Percentiles rank a stretch among this genome's conserved stretches.
Conservation (phyloP, 140 eudicot genomes). For the Cichorium intybus region DNA sequence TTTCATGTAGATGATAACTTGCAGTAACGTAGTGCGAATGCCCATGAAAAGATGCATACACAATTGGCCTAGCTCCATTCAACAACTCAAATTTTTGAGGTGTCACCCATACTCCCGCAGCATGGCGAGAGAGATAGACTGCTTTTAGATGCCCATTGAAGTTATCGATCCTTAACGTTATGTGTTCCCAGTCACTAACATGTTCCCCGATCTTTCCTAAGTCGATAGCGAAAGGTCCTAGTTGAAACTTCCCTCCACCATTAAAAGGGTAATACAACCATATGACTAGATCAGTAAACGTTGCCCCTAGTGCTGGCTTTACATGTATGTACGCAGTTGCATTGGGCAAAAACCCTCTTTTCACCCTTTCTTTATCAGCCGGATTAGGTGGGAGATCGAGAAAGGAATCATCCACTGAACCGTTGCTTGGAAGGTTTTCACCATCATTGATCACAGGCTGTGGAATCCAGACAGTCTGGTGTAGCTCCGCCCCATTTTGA, state of each 20-base stretch:
- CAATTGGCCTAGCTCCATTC: slow-evolving; percentile 36
- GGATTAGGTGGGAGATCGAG: slow-evolving; percentile 33
- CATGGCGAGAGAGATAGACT: slow-evolving; percentile 37
- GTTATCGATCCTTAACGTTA: slow-evolving; percentile 37
- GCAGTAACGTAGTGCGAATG: slow-evolving; percentile 46
- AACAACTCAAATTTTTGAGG: slow-evolving; percentile 33
- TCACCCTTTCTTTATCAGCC: slow-evolving; percentile 8
- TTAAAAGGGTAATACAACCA: slow-evolving; percentile 50
- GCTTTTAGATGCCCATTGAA: slow-evolving; percentile 26
- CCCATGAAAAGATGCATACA: slow-evolving; percentile 54
- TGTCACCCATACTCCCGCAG: slow-evolving; percentile 45
- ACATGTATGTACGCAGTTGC: slow-evolving; percentile 31
- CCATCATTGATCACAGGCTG: slow-evolving; percentile 12
- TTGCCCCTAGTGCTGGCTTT: slow-evolving; percentile 25
- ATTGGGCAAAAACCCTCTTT: slow-evolving; percentile 21
- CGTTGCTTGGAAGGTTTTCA: slow-evolving; percentile 30
- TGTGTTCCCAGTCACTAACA: slow-evolving; percentile 49
- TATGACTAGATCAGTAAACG: slow-evolving; percentile 36
- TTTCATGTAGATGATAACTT: slow-evolving; percentile 27
- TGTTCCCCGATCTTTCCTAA: slow-evolving; percentile 35
- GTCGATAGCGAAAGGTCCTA: slow-evolving; percentile 23
- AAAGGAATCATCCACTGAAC: slow-evolving; percentile 15
- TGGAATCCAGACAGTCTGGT: slow-evolving; percentile 1
- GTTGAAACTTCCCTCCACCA: slow-evolving; percentile 34
- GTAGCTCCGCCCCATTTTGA: slow-evolving; percentile 27